Percentiles rank a stretch among this genome's conserved stretches.
These are phyloP conservation scores for Tieghemostelium lacteum DNA, from an alignment of 78 protist species.

Conservation along the genomic window DNA sequence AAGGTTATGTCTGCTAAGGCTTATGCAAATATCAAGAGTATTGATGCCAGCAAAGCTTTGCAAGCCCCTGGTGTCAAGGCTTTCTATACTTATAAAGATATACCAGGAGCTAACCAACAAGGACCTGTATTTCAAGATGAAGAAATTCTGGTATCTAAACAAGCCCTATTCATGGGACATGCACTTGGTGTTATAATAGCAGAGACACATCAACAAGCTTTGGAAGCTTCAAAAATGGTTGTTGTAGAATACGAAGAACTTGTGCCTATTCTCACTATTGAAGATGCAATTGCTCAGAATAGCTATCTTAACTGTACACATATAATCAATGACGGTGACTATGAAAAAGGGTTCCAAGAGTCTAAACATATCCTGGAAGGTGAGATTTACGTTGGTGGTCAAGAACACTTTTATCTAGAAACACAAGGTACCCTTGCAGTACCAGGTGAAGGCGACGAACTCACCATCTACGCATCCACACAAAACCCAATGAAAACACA, in stretches of 20 bases:
- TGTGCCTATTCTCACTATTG: slow-evolving; percentile 85
- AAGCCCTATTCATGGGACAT: slow-evolving; percentile 74
- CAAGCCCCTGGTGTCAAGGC: slow-evolving; percentile 81
- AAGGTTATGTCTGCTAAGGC: slow-evolving; percentile 78
- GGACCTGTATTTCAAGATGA: slow-evolving; percentile 90
- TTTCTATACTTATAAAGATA: slow-evolving; percentile 75
- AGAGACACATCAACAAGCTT: slow-evolving; percentile 71
- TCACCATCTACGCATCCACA: slow-evolving; percentile 80
- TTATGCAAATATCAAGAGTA: slow-evolving; percentile 56
- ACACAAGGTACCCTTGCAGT: slow-evolving; percentile 84
- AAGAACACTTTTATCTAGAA: slow-evolving; percentile 98
- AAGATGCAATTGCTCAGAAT: slow-evolving; percentile 87
- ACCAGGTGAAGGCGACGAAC: slow-evolving; percentile 92
- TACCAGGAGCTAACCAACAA: slow-evolving; percentile 71
- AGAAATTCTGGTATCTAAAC: slow-evolving; percentile 77
- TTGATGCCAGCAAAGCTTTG: slow-evolving; percentile 48
- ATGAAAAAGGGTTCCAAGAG: slow-evolving; percentile 47
- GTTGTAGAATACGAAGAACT: slow-evolving; percentile 86
- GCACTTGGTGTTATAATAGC: slow-evolving; percentile 93
- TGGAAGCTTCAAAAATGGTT: slow-evolving; percentile 81
- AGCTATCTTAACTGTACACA: slow-evolving; percentile 22
- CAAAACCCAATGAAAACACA: slow-evolving; percentile 92
- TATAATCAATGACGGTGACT: slow-evolving; percentile 81
- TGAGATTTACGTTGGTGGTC: slow-evolving; percentile 88
- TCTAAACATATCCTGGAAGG: slow-evolving; percentile 74